Base-by-base conservation (phyloP, 179 eudicot genomes). In the Dionaea muscipula region DNA sequence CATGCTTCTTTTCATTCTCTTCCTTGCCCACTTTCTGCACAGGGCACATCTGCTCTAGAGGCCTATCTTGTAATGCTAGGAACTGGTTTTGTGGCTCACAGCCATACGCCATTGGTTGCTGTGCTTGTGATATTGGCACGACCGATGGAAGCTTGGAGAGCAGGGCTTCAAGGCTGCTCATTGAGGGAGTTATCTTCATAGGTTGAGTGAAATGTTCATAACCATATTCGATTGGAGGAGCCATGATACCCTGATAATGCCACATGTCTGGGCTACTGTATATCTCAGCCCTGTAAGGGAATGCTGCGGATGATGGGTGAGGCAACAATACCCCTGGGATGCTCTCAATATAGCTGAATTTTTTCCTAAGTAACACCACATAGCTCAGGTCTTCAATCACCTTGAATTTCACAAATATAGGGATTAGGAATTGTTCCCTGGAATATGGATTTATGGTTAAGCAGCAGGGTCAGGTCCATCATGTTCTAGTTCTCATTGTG, bases 11-110 rank as follows among this genome's bases (percentile, higher is more conserved):
- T 2, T 66, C 64, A 19, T 57, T 51, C 68, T 86, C 95, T 58
- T 80, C 87, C 53, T 81, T 79, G 2, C 72, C 73, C 63, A 72
- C 70, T 66, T 74, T 72, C 59, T 73, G 81, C 46, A 59, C 47
- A 0, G 56, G 72, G 1, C 61, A 64, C 65, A 60, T 61, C 19
- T 55, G 49, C 66, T 66, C 73, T 43, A 52, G 39, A 0, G 44
- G 45, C 28, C 50, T 52, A 33, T 31, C 20, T 28, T 40, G 25
- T 31, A 39, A 7, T n/a, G 55, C 45, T 22, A 54, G 20, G 20
- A 40, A 57, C 7, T 48, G 67, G 22, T 59, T 64, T 20, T 67
- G 75, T 48, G 67, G 51, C 20, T 52, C 71, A 0, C 55, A 37
- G 44, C 64, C 61, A 45, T 57, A 57, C 2, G 16, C 56, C 53